phyloP scores from a whole-genome alignment of 345 rosid species.

The Punica granatum region DNA sequence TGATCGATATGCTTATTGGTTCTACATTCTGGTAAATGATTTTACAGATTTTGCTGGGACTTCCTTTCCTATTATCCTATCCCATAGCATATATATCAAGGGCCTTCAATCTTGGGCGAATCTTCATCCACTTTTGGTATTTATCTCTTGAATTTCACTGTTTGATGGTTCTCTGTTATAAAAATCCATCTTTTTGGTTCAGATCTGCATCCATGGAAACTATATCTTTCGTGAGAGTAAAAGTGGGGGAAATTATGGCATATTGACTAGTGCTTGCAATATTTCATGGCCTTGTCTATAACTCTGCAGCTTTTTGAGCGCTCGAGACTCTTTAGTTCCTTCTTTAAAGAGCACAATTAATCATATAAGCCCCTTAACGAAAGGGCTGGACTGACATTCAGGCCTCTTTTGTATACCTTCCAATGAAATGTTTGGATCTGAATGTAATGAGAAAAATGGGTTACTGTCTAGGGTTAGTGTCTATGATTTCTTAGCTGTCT shows the following conservation, averaged over 20 bases:
- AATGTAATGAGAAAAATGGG: too few species aligned
- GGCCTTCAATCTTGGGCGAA: slow-evolving; percentile 95
- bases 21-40: slow-evolving; percentile 24
- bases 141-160: neutral
- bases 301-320: neutral
- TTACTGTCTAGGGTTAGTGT: too few species aligned
- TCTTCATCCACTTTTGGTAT: slow-evolving; percentile 95
- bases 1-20: slow-evolving; percentile 23
- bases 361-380: too few species aligned
- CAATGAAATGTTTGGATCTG: too few species aligned
- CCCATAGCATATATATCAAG: slow-evolving; percentile 67
- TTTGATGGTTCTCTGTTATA: neutral
- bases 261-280: neutral
- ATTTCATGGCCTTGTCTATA: neutral
- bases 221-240: neutral
- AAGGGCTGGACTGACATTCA: too few species aligned
- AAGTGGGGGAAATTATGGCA: neutral
- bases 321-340: too few species aligned
- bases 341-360: too few species aligned
- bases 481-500: too few species aligned
- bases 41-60: slow-evolving; percentile 84
- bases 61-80: slow-evolving; percentile 67
- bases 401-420: neutral
- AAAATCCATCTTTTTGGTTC: neutral
- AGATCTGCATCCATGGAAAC: neutral